Evolutionary conservation across 1,139 yeast genomes (phyloP).

Genomic region (Candida labiduridarum): DNA sequence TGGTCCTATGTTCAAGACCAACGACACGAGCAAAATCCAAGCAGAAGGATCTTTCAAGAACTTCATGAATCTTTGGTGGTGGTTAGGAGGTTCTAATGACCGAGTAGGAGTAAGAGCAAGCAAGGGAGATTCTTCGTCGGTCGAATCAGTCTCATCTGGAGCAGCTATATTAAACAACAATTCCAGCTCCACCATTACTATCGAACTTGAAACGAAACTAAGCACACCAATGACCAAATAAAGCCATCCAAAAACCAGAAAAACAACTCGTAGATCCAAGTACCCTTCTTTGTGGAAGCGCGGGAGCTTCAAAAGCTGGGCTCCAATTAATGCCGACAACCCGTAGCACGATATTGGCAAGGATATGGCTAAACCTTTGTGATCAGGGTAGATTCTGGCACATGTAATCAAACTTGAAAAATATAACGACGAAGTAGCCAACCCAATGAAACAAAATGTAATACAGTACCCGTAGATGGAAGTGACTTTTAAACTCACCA

Average conservation of each 20-base stretch:
- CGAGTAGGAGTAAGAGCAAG: conserved; percentile 22
- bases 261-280: conserved; percentile 50
- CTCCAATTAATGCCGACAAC: conserved; percentile 67
- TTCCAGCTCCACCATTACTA: conserved; percentile 64
- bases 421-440: conserved; percentile 80
- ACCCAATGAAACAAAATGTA: conserved; percentile 61
- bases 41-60: conserved; percentile 68
- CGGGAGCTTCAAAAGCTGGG: conserved; percentile 51
- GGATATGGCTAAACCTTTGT: conserved; percentile 80
- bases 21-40: conserved; percentile 62
- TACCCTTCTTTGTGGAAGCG: conserved; percentile 33
- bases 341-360: conserved; percentile 90
- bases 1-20: conserved; percentile 79
- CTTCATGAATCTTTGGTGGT: conserved; percentile 45
- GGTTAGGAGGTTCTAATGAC: conserved; percentile 47
- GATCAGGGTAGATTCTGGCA: conserved; percentile 76
- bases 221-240: conserved; percentile 58
- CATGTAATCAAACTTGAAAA: conserved; percentile 80
- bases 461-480: conserved; percentile 26
- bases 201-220: conserved; percentile 64
- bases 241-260: conserved; percentile 56
- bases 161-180: conserved; percentile 38
- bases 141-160: conserved; percentile 2
- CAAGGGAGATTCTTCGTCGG: conserved; percentile 13
- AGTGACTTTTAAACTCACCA: conserved; percentile 10